phyloP scores from a whole-genome alignment of 140 eudicot species.

The Anethum foeniculum region DNA sequence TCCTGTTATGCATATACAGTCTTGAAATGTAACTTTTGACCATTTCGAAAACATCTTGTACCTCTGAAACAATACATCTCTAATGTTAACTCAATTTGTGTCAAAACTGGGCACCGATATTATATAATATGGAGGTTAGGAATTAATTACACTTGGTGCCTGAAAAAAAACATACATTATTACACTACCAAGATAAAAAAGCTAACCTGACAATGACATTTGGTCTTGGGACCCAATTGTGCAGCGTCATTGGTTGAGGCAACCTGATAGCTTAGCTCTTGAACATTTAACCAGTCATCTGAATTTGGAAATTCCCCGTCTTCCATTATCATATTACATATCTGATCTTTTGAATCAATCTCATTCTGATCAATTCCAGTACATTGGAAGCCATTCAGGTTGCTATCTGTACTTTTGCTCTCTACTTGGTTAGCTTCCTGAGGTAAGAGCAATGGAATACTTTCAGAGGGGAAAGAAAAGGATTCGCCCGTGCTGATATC shows the following conservation, averaged over 20 bases:
- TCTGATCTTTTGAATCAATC: constrained; percentile 21
- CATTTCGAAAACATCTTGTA: neutral
- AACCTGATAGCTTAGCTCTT: constrained; percentile 30
- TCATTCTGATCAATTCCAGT: constrained; percentile 3
- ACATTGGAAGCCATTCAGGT: constrained; percentile 19
- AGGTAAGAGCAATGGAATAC: constrained; percentile 89
- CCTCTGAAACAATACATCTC: neutral
- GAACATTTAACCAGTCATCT: constrained; percentile 55
- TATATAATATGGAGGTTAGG: neutral
- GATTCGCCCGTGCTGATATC: constrained; percentile 27
- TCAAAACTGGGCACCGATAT: neutral
- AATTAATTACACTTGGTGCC: neutral
- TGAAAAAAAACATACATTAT: neutral
- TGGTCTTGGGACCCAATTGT: constrained; percentile 64
- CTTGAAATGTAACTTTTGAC: neutral
- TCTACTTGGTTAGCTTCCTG: constrained; percentile 54
- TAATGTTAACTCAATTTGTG: neutral
- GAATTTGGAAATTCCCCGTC: constrained; percentile 26
- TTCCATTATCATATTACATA: constrained; percentile 16
- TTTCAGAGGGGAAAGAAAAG: constrained; percentile 60
- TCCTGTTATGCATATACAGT: neutral
- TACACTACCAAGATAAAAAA: constrained; percentile 1
- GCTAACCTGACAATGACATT: constrained; percentile 88
- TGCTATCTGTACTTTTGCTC: constrained; percentile 16
- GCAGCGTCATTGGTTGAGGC: constrained; percentile 33